These are phyloP conservation scores for Insectozyma bohioensis DNA, from an alignment of 1,139 yeast species.

Conservation along the genomic window DNA sequence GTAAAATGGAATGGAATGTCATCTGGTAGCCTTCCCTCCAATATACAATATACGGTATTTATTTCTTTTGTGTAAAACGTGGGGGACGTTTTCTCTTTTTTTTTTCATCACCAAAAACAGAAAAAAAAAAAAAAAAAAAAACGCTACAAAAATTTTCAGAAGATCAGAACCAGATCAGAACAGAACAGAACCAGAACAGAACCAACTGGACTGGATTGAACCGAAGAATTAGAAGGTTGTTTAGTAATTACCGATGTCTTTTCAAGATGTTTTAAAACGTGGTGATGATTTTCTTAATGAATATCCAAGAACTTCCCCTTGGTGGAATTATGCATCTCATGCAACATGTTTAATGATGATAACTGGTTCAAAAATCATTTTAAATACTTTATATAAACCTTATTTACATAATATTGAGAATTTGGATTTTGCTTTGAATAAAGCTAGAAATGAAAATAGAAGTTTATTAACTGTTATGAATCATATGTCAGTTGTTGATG, in stretches of 20 bases:
- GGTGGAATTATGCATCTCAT: constrained; percentile 71
- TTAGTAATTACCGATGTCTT: constrained; percentile 53
- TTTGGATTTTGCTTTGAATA: constrained; percentile 60
- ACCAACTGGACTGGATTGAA: too few species aligned
- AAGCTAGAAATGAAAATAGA: constrained; percentile 66
- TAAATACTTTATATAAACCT: constrained; percentile 64
- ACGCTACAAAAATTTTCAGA: too few species aligned
- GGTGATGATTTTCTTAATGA: constrained; percentile 71
- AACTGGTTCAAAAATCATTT: constrained; percentile 59
- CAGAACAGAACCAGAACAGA: too few species aligned
- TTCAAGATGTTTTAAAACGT: constrained; percentile 64
- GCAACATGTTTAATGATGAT: constrained; percentile 70
- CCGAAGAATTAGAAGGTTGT: constrained; percentile 4
- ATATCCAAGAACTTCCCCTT: constrained; percentile 56
- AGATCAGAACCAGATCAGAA: too few species aligned
- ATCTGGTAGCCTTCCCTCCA: too few species aligned
- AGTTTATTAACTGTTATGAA: constrained; percentile 89
- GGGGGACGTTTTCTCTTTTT: background rate
- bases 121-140: too few species aligned
- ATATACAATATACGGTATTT: too few species aligned
- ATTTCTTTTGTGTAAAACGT: too few species aligned
- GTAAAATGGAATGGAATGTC: too few species aligned
- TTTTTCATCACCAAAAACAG: background rate
- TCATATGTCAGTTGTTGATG: constrained; percentile 93
- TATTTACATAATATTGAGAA: constrained; percentile 59